Conservation (phyloP, 1,284 basidiomycete genomes). For the Malassezia arunalokei region DNA sequence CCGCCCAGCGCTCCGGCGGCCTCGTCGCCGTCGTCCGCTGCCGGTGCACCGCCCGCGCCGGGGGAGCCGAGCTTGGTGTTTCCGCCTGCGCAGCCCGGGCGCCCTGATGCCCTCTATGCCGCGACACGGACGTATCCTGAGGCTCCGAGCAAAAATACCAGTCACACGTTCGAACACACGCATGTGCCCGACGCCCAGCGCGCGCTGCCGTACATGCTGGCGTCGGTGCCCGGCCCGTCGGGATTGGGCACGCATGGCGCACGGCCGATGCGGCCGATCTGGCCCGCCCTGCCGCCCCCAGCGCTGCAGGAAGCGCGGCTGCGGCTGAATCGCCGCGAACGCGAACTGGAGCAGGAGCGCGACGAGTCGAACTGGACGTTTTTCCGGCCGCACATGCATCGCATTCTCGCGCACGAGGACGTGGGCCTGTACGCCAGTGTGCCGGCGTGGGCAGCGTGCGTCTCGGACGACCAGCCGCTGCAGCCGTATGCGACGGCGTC, state of each 20-base stretch:
- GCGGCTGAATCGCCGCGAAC: slow-evolving; percentile 27
- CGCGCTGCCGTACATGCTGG: slow-evolving; percentile 2
- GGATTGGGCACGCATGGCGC: not conserved
- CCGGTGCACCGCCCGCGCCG: not conserved
- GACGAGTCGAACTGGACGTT: slow-evolving; percentile 32
- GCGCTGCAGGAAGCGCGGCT: slow-evolving; percentile 24
- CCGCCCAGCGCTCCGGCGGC: too few relatives aligned
- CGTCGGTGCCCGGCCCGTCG: not conserved
- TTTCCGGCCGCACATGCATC: slow-evolving; percentile 24
- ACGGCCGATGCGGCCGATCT: not conserved
- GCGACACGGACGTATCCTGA: not conserved
- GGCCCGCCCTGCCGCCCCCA: slow-evolving; percentile 18
- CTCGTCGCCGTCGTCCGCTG: not conserved
- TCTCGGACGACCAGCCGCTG: slow-evolving; percentile 7
- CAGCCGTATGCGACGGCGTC: slow-evolving; percentile 9
- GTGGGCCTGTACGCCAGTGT: slow-evolving; percentile 15
- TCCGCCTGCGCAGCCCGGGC: slow-evolving; percentile 4
- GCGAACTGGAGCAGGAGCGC: slow-evolving; percentile 30
- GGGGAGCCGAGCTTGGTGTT: slow-evolving; percentile 10
- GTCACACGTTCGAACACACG: slow-evolving; percentile 7
- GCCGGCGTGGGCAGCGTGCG: slow-evolving; percentile 11
- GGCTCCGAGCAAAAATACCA: slow-evolving; percentile 10
- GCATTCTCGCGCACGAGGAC: slow-evolving; percentile 25
- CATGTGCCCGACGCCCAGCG: slow-evolving; percentile 2
- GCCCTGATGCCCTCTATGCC: slow-evolving; percentile 20